Evolutionary conservation across 768 basidiomycete genomes (phyloP).

Genomic region (Boletus reticuloceps): DNA sequence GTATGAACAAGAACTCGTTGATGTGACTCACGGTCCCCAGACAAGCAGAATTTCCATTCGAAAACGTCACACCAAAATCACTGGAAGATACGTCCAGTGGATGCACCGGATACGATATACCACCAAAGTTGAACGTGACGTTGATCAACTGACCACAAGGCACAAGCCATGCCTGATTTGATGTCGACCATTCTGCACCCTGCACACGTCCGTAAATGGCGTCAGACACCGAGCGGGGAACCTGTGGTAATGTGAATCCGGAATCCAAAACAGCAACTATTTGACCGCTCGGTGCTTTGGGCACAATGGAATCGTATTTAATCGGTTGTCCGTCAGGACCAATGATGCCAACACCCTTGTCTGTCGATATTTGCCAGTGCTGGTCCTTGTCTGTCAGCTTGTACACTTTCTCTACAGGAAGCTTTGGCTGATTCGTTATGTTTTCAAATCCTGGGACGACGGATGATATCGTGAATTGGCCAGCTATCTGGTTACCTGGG

Average conservation of each 20-base stretch:
- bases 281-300: slow-evolving; percentile 59
- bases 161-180: slow-evolving; percentile 61
- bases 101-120: slow-evolving; percentile 65
- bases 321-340: slow-evolving; percentile 75
- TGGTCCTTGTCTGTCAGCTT: slow-evolving; percentile 61
- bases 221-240: slow-evolving; percentile 71
- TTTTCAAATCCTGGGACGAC: slow-evolving; percentile 58
- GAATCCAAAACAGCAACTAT: slow-evolving; percentile 74
- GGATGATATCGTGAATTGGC: slow-evolving; percentile 71
- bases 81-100: slow-evolving; percentile 65
- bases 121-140: slow-evolving; percentile 70
- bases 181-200: slow-evolving; percentile 62
- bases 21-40: slow-evolving; percentile 58
- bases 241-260: slow-evolving; percentile 69
- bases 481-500: slow-evolving; percentile 45
- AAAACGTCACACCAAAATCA: slow-evolving; percentile 47
- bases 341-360: slow-evolving; percentile 62
- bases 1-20: neutral
- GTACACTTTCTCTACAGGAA: slow-evolving; percentile 65
- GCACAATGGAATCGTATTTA: slow-evolving; percentile 61
- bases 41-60: slow-evolving; percentile 55
- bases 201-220: slow-evolving; percentile 79
- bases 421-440: slow-evolving; percentile 59
- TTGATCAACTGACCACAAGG: slow-evolving; percentile 76
- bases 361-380: slow-evolving; percentile 77